Evolutionary conservation across 352 stramenopile genomes (phyloP), one percentile per base, ranked within the genome.

Genomic region (Paralagenidium karlingii): DNA sequence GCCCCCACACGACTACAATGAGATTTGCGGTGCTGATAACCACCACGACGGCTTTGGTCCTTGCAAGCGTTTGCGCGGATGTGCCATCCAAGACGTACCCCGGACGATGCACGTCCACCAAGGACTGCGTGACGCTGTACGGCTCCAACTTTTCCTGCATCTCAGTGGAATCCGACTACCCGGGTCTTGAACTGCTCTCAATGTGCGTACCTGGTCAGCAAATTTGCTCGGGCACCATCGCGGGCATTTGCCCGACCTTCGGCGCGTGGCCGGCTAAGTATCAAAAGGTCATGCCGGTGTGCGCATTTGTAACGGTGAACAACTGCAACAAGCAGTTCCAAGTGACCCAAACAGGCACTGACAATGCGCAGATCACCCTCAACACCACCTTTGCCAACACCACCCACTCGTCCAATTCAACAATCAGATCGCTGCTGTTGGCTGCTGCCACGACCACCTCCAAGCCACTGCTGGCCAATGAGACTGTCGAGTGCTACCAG

Each of bases 121-220:
- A 47, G 8, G 71, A 85, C 55, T 88, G 75, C 47, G 16, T 34
- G 0, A 49, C 56, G 8, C 5, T 19, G 8, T 88, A 80, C 34
- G 71, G 71, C 26, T 21, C 21, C 6, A 69, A 69, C 22, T 78
- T 81, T 42, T 63, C 64, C n/a, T 89, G 71, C 20, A 60, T 85
- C 8, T 64, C 76, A 3, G 76, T 89, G 6, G 61, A 79, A 33
- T 68, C 71, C 38, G 68, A 45, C 31, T 60, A 75, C 37, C 52
- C 60, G 0, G 68, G 67, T 0, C 44, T 89, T 7, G 57, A 79
- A 46, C 57, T 63, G 21, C 55, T 85, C 19, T 80, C 56, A 34
- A 81, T 86, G 64, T 86, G 69, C 41, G 74, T 89, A 25, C 60
- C 68, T 6, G 82, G 71, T 48, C 53, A 68, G 28, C 55, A 67